Conservation (phyloP, 176 grass and related monocot species). For the Tuctoria greenei region DNA sequence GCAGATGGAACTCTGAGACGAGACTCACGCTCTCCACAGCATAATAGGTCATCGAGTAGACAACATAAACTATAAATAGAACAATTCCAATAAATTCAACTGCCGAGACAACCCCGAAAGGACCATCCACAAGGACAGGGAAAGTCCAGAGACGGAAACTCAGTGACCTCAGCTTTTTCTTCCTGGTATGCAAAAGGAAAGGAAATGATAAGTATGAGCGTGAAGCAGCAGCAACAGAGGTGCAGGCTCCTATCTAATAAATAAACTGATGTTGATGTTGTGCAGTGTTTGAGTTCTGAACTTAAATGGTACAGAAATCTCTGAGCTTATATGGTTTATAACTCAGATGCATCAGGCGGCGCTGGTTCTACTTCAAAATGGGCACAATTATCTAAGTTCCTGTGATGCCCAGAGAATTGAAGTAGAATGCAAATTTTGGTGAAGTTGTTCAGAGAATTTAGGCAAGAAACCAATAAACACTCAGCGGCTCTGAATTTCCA, state of each 20-base stretch:
- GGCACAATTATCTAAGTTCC: background rate
- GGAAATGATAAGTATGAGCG: background rate
- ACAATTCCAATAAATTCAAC: conserved; percentile 82
- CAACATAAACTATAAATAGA: conserved; percentile 60
- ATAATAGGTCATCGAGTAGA: conserved; percentile 71
- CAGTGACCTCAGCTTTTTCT: conserved; percentile 59
- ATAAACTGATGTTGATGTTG: background rate
- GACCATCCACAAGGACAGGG: conserved; percentile 76
- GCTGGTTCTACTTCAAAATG: background rate
- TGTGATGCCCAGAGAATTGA: background rate
- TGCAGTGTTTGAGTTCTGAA: background rate
- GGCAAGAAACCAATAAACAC: background rate
- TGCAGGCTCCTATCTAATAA: background rate
- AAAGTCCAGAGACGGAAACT: conserved; percentile 91
- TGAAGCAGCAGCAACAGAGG: background rate
- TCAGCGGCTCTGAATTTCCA: background rate
- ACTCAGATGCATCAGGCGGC: background rate
- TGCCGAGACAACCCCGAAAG: conserved; percentile 87
- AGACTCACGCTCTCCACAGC: conserved; percentile 38
- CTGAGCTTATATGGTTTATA: background rate
- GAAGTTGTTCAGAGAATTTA: background rate
- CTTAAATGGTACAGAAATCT: background rate
- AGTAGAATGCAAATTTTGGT: background rate
- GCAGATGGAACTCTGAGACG: conserved; percentile 35
- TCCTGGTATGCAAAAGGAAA: conserved; percentile 45